Evolutionary conservation across 2,329 filamentous ascomycete genomes (phyloP).

Genomic region (Sporothrix inflata): DNA sequence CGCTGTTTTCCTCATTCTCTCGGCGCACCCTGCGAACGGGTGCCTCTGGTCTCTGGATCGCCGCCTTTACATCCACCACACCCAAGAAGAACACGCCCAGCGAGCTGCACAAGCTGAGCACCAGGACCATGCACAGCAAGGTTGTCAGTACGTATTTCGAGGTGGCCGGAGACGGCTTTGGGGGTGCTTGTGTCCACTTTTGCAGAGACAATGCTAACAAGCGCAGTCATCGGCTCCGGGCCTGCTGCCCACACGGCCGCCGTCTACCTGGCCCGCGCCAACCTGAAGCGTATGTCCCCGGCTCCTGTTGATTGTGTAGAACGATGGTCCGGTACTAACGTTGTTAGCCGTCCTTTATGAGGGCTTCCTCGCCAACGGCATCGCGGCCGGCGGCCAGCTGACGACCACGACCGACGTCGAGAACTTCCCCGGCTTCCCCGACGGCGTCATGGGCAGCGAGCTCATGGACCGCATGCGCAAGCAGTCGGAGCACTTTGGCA

Average conservation of each 20-base stretch:
- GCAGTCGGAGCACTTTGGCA: conserved; percentile 91
- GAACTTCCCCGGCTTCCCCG: conserved; percentile 95
- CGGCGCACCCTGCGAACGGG: conserved; percentile 76
- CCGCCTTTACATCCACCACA: conserved; percentile 67
- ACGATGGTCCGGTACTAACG: background rate
- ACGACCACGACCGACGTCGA: conserved; percentile 98
- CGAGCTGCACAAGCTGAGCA: conserved; percentile 45
- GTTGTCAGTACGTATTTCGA: conserved; percentile 70
- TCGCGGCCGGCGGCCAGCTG: conserved; percentile 92
- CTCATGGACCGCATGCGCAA: conserved; percentile 96
- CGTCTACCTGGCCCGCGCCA: conserved; percentile 91
- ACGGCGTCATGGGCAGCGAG: conserved; percentile 81
- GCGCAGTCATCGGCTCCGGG: conserved; percentile 81
- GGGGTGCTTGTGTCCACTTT: conserved; percentile 21
- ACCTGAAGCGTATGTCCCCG: conserved; percentile 72
- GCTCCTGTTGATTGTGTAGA: background rate
- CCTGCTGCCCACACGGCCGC: conserved; percentile 97
- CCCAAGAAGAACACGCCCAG: conserved; percentile 54
- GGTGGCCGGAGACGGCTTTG: background rate
- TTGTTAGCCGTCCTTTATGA: conserved; percentile 82
- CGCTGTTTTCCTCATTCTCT: conserved; percentile 88
- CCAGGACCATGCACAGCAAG: conserved; percentile 83
- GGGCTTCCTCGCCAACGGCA: conserved; percentile 96
- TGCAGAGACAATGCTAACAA: conserved; percentile 27
- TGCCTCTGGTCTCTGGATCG: conserved; percentile 71